A percentile compares a stretch with the other conserved stretches of the same genome.
These are phyloP conservation scores for Singerocomus rubriflavus DNA, from an alignment of 1,284 basidiomycete species.

Conservation along the genomic window DNA sequence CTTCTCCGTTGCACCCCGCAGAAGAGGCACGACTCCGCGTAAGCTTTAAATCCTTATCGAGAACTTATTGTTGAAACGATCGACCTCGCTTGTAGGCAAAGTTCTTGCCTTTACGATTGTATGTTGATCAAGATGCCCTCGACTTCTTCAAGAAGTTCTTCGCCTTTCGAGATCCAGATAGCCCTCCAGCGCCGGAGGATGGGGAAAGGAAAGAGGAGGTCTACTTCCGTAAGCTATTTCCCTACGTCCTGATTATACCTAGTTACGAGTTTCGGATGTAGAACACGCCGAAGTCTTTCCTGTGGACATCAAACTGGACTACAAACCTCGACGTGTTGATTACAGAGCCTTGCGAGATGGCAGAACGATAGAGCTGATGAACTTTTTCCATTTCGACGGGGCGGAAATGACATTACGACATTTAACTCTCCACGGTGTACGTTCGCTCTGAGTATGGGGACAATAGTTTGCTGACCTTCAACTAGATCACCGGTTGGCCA, in stretches of 20 bases:
- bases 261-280: constrained; percentile 30
- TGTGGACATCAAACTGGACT: constrained; percentile 90
- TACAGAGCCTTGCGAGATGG: constrained; percentile 91
- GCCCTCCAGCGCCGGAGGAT: constrained; percentile 35
- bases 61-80: not conserved
- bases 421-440: constrained; percentile 85
- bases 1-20: constrained; percentile 60
- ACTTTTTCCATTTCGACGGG: constrained; percentile 99
- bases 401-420: constrained; percentile 97
- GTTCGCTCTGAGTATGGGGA: constrained; percentile 31
- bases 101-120: constrained; percentile 83
- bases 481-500: constrained; percentile 85
- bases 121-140: constrained; percentile 97
- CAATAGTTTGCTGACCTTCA: constrained; percentile 4
- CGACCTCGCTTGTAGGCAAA: constrained; percentile 58
- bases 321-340: constrained; percentile 97
- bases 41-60: constrained; percentile 28
- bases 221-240: constrained; percentile 66
- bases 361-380: constrained; percentile 96
- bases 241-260: not conserved
- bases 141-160: constrained; percentile 98
- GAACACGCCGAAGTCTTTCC: constrained; percentile 91
- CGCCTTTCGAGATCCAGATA: constrained; percentile 73
- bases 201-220: constrained; percentile 48
- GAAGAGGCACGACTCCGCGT: constrained; percentile 85